Percentiles rank a stretch among this genome's conserved stretches.
These are phyloP conservation scores for Mycena leptocephala DNA, from an alignment of 768 basidiomycete species.

Conservation along the genomic window DNA sequence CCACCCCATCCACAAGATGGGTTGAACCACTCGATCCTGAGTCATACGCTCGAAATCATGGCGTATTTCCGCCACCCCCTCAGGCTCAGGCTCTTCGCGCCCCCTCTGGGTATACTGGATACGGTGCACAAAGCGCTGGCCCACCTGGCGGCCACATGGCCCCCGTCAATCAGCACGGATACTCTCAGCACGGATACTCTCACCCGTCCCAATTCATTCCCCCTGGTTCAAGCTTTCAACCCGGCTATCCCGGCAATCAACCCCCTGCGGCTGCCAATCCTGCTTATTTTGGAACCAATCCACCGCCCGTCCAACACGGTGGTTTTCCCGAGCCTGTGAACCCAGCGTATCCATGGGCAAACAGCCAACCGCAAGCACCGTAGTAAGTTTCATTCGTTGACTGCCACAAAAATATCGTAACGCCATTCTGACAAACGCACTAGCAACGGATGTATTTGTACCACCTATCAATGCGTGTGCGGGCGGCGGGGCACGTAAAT, in stretches of 20 bases:
- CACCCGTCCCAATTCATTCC: not conserved
- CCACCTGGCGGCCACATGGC: not conserved
- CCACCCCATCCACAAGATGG: not conserved
- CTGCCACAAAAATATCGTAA: not conserved
- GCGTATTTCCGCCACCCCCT: not conserved
- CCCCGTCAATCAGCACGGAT: not conserved
- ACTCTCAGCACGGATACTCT: not conserved
- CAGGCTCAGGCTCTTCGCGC: not conserved
- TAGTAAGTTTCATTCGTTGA: not conserved
- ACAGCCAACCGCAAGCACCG: not conserved
- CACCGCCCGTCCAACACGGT: constrained; percentile 21
- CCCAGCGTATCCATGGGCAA: constrained; percentile 22
- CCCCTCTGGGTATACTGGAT: not conserved
- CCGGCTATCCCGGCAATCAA: not conserved
- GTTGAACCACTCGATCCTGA: constrained; percentile 30
- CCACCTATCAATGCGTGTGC: constrained; percentile 16
- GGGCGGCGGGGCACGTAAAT: constrained; percentile 15
- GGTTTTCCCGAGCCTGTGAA: constrained; percentile 12
- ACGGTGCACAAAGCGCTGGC: not conserved
- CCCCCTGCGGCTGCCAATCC: not conserved
- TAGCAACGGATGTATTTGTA: constrained; percentile 16
- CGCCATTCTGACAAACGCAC: not conserved
- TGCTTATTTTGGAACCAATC: not conserved
- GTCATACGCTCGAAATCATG: constrained; percentile 27
- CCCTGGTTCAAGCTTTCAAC: not conserved